Base-by-base conservation (phyloP, 1,139 yeast species). In the Hansenula anomala region DNA sequence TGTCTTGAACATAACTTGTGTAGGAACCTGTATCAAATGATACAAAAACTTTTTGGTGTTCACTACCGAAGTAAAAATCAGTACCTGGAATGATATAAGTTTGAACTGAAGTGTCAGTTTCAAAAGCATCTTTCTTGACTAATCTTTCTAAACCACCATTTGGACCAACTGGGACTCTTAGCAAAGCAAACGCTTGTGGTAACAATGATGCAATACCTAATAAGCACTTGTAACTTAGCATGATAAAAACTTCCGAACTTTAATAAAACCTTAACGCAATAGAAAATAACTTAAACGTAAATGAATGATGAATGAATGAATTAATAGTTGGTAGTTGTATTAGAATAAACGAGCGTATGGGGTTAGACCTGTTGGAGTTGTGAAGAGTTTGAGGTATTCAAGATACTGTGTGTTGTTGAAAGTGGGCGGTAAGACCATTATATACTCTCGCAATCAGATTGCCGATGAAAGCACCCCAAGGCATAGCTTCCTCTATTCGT, bases 11-110 rank as follows among this genome's bases (percentile, higher is more conserved):
- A 19, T 34, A 37, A 37, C 37, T 33, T 14, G 37, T 34, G 12
- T 34, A 37, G 13, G 40, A 37, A 24, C 38, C 38, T 6, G 41
- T 34, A 24, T 38, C 41, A 19, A 38, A 38, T 13, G 36, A 34
- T 3, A 35, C 27, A 9, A 38, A 31, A 1, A 28, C 27, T 24
- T 23, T 14, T 13, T 31, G 30, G 24, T 35, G 33, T 9, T 35
- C 20, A 24, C 36, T 34, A 19, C 38, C 41, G 32, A 35, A 20
- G 17, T 38, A 37, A 19, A 37, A 37, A 9, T 34, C 26, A 7
- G 40, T 35, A 24, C 41, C 34, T 30, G 41, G 38, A 24, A 35
- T 34, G 13, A 38, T 38, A 24, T 34, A 38, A 10, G 28, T 31
- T 27, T 38, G 17, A n/a, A 34, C 16, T 19, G 33, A 11, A 6